Percentiles rank a stretch among this genome's conserved stretches.
Conservation (phyloP, 176 grass and related monocot species). For the Calamus simplicifolius region DNA sequence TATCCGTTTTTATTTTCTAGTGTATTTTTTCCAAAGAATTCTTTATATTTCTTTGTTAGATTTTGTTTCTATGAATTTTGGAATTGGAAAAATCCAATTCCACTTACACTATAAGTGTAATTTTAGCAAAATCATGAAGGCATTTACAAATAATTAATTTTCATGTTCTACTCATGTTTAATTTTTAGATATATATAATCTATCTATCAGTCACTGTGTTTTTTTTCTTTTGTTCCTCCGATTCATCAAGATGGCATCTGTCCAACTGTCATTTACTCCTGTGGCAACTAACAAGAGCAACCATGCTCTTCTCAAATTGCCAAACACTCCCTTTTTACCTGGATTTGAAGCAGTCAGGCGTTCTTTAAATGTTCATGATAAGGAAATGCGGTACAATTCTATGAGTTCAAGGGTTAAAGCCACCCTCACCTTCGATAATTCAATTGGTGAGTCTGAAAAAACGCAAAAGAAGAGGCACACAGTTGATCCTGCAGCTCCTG, state of each 20-base stretch:
- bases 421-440: slow-evolving; percentile 36
- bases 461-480: slow-evolving; percentile 55
- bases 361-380: slow-evolving; percentile 24
- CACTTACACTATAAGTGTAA: too few relatives aligned
- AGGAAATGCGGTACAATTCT: slow-evolving; percentile 17
- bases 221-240: too few relatives aligned
- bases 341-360: slow-evolving; percentile 30
- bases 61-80: too few relatives aligned
- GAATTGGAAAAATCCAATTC: too few relatives aligned
- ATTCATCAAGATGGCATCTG: slow-evolving; percentile 44
- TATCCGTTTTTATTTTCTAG: too few relatives aligned
- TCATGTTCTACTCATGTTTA: too few relatives aligned
- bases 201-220: too few relatives aligned
- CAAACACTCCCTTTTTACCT: slow-evolving; percentile 36
- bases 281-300: slow-evolving; percentile 39
- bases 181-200: too few relatives aligned
- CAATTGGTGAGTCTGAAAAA: slow-evolving; percentile 38
- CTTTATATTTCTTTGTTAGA: too few relatives aligned
- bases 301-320: slow-evolving; percentile 35
- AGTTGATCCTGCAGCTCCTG: slow-evolving; percentile 54
- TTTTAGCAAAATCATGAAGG: too few relatives aligned
- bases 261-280: slow-evolving; percentile 54
- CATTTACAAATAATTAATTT: too few relatives aligned
- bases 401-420: slow-evolving; percentile 36
- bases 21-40: too few relatives aligned